These are phyloP conservation scores for Clausena lansium DNA, from an alignment of 345 rosid genomes.

Conservation along the genomic window DNA sequence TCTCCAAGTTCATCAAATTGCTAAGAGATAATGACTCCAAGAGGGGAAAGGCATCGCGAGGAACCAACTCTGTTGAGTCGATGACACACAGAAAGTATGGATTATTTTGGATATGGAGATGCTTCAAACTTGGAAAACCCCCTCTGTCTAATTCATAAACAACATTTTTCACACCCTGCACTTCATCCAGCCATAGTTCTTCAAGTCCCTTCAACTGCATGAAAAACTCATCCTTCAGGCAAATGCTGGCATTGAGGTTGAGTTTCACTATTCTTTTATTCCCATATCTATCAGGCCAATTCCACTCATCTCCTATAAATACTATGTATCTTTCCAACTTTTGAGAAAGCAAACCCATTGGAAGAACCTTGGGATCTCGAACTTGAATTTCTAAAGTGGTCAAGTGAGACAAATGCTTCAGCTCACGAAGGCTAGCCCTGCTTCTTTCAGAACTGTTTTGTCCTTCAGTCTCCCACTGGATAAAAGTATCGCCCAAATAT, in stretches of 20 bases:
- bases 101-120: slow-evolving; percentile 3
- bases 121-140: slow-evolving; percentile 17
- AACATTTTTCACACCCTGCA: background rate
- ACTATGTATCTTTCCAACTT: background rate
- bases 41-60: slow-evolving; percentile 5
- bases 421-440: slow-evolving; percentile 24
- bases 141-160: slow-evolving; percentile 6
- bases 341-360: background rate
- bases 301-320: background rate
- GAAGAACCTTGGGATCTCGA: background rate
- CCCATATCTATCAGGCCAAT: background rate
- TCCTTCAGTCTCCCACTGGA: slow-evolving; percentile 21
- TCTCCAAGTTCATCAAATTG: slow-evolving; percentile 11
- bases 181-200: slow-evolving; percentile 15
- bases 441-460: background rate
- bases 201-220: background rate
- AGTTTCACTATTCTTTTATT: background rate
- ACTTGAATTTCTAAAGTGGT: slow-evolving; percentile 16
- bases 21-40: background rate
- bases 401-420: slow-evolving; percentile 16
- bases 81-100: background rate
- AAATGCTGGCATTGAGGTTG: background rate
- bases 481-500: slow-evolving; percentile 11
- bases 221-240: background rate
- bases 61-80: background rate